Evolutionary conservation across 2,329 filamentous ascomycete genomes (phyloP).

Genomic region (Sarocladium oryzae): DNA sequence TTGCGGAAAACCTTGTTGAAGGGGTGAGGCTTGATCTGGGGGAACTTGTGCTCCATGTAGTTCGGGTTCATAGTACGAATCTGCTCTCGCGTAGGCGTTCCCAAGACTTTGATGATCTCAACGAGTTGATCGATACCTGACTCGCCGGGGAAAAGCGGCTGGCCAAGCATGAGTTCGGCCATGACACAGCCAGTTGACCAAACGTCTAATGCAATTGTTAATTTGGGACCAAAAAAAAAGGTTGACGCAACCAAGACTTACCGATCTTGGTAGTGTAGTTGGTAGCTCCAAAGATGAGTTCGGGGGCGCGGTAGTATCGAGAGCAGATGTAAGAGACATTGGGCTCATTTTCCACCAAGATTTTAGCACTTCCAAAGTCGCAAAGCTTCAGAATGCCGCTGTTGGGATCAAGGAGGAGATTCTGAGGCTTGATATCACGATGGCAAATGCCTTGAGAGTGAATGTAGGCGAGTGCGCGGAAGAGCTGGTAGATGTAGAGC

Average conservation of each 20-base stretch:
- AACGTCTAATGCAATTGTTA: conserved; percentile 69
- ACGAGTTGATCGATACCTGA: conserved; percentile 98
- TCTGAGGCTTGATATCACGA: conserved; percentile 98
- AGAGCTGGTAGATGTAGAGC: conserved; percentile 99
- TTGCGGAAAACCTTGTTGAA: conserved; percentile 99
- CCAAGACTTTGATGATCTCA: conserved; percentile 98
- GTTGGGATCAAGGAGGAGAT: conserved; percentile 84
- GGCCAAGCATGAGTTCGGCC: conserved; percentile 98
- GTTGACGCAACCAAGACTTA: too few relatives aligned
- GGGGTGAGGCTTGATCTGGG: conserved; percentile 98
- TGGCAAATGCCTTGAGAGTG: conserved; percentile 99
- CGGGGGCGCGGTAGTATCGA: conserved; percentile 94
- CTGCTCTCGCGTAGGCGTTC: conserved; percentile 93
- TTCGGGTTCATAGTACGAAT: conserved; percentile 99
- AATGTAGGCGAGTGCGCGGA: conserved; percentile 96
- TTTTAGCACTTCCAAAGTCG: conserved; percentile 98
- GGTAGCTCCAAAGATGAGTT: conserved; percentile 96
- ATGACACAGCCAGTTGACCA: conserved; percentile 99
- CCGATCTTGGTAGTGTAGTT: conserved; percentile 99
- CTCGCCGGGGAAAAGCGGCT: conserved; percentile 95
- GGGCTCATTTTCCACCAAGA: conserved; percentile 95
- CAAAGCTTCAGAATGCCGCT: conserved; percentile 94
- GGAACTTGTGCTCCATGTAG: conserved; percentile 99
- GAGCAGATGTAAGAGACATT: conserved; percentile 99
- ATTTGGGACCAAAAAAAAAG: too few relatives aligned